These are phyloP conservation scores for Mortierella sp. DNA, from an alignment of 371 early-diverging fungal genomes.

Conservation along the genomic window DNA sequence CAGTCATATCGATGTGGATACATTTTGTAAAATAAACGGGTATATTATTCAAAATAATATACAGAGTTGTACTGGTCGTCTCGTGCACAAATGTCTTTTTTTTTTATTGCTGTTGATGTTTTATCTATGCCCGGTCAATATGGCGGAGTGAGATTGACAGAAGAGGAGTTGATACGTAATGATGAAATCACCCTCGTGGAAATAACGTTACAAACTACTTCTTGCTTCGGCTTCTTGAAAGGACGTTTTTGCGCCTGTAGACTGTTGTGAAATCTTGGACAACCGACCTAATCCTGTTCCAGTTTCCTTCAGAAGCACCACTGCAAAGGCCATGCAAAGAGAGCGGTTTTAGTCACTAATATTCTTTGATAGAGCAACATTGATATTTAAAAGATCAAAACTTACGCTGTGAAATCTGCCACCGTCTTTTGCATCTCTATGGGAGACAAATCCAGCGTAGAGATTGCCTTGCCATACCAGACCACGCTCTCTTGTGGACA, in stretches of 20 bases:
- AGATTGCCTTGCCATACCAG: slow-evolving; percentile 51
- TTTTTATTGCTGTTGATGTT: too few species aligned
- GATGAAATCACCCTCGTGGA: not conserved
- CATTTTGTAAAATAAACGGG: too few species aligned
- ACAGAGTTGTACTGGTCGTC: too few species aligned
- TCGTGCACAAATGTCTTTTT: too few species aligned
- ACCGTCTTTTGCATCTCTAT: slow-evolving; percentile 44
- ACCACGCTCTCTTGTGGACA: slow-evolving; percentile 54
- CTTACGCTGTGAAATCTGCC: slow-evolving; percentile 35
- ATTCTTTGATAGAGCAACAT: not conserved
- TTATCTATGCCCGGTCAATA: too few species aligned
- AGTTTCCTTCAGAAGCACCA: slow-evolving; percentile 41
- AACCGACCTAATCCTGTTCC: slow-evolving; percentile 33
- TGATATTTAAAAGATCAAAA: not conserved
- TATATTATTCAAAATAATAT: too few species aligned
- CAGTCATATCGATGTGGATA: too few species aligned
- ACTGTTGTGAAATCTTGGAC: slow-evolving; percentile 41
- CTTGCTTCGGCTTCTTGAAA: slow-evolving; percentile 44
- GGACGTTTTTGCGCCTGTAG: slow-evolving; percentile 48
- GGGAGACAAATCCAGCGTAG: slow-evolving; percentile 29
- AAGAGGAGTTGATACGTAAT: not conserved
- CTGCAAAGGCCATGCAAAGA: slow-evolving; percentile 9
- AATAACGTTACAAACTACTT: slow-evolving; percentile 15
- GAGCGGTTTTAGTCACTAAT: not conserved
- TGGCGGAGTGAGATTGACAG: too few species aligned